phyloP scores from a whole-genome alignment of 2,329 filamentous ascomycete genomes.

The Aspergillus clavatus region DNA sequence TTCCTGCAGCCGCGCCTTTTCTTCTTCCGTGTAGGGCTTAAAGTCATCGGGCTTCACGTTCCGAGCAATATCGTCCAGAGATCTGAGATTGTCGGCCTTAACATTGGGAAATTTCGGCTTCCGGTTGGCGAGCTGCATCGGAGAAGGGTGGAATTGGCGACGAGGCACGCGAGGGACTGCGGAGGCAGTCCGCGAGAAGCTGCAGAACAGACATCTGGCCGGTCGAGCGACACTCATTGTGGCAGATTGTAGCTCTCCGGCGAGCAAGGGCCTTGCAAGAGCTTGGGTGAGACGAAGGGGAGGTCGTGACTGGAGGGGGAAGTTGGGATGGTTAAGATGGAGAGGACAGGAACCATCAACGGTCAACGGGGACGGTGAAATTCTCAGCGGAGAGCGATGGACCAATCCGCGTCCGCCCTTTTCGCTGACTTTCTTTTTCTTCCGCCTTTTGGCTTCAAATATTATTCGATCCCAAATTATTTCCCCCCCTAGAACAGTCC shows the following conservation, averaged over 20 bases:
- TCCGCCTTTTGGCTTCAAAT: constrained; percentile 3
- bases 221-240: constrained; percentile 48
- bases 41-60: constrained; percentile 26
- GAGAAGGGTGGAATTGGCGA: constrained; percentile 47
- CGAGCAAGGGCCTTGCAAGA: constrained; percentile 23
- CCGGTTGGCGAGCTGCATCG: constrained; percentile 33
- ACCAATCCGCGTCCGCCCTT: constrained; percentile 22
- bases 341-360: constrained; percentile 3
- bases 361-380: constrained; percentile 17
- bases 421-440: constrained; percentile 8
- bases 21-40: constrained; percentile 61
- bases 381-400: constrained; percentile 21
- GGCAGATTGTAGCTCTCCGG: constrained; percentile 23
- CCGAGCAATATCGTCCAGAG: constrained; percentile 17
- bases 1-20: constrained; percentile 57
- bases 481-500: neutral
- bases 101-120: constrained; percentile 39
- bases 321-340: neutral
- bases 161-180: constrained; percentile 40
- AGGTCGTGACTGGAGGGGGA: constrained; percentile 2
- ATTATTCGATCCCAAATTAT: constrained; percentile 1
- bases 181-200: constrained; percentile 39
- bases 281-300: constrained; percentile 4
- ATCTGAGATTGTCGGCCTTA: constrained; percentile 32
- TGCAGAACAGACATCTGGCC: constrained; percentile 49